Base-by-base conservation (phyloP, 331 rosid genomes). In the Cydonia oblonga region DNA sequence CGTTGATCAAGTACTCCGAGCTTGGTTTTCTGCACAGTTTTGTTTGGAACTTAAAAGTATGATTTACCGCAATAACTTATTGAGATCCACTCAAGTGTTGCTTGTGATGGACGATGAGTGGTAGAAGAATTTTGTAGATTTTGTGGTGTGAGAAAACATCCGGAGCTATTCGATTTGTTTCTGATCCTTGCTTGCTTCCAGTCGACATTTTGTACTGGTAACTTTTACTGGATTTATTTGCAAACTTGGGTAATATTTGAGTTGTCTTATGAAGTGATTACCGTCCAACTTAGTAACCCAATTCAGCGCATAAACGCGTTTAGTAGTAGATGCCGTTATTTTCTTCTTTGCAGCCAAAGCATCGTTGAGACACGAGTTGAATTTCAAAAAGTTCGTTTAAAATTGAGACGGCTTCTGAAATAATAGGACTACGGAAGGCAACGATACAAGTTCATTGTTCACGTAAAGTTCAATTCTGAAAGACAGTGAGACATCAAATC, bases 1-100 rank as follows among this genome's bases (percentile, higher is more conserved):
- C 96, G 98, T 81, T 95, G 76, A 87, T 65, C 56, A 38, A 23
- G 44, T 44, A 12, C 28, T 74, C 5, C 23, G 26, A 74, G 49
- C 28, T 75, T 62, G 57, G 26, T 77, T 60, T 49, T 54, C 56
- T 74, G 68, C 42, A 57, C 7, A 40, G 70, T 66, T 74, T 77
- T 80, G 70, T 66, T 75, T 8, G 66, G 84, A 81, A 72, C 46
- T 59, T 67, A 62, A 71, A 61, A 61, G 67, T 79, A 68, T 81
- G 42, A 59, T 70, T 49, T 54, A 75, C 62, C 19, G 69, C 71
- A 80, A 78, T 83, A 83, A 87, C 71, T 60, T 81, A 13, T 57
- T 74, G 72, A 65, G 76, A 78, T 75, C 59, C 54, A 23, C 76
- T 75, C 78, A 19, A 19, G 44, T 7, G 59, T 72, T 60, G 68